Evolutionary conservation across 805 yeast genomes (phyloP), one percentile per base, ranked within the genome.

Genomic region (Candida berthetii): DNA sequence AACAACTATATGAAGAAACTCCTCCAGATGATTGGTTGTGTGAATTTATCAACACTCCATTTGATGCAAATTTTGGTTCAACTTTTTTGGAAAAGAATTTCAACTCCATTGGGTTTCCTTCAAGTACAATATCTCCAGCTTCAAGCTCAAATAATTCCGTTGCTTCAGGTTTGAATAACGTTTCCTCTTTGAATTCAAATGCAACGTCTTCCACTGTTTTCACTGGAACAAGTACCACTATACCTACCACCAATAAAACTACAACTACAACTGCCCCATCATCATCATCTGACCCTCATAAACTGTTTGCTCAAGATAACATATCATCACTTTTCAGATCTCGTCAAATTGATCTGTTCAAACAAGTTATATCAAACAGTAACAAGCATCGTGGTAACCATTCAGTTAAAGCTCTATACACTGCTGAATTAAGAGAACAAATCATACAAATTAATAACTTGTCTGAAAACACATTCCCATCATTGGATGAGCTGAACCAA

Each of bases 401-500:
- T n/a, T n/a, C n/a, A n/a, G 37, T 41, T 22, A 54, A 63, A 5
- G 62, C 62, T 15, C 62, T 69, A 29, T 74, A 79, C 43, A 69
- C 74, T 1, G 74, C 72, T 37, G 73, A 71, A 33, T 65, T 82
- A 31, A 66, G 90, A 41, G 46, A 58, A 14, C 65, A 71, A 35
- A 83, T 85, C 34, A 66, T 85, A 54, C 54, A 51, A 24, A 63
- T 68, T 25, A 78, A 82, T 55, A 71, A 75, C 47, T 61, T 85
- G 43, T 60, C 69, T 20, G 72, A 75, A 17, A 63, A 71, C 14
- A 81, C 84, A 50, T 82, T 89, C 49, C 96, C 96, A 0, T 75
- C 80, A 9, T 65, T 82, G 38, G 80, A 77, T 18, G 96, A 89
- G 50, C 65, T 90, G 52, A 89, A 87, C 57, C 74, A 78, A 37